Evolutionary conservation across 176 grass and related monocot species (phyloP).

Genomic region (Aegilops umbellulata): DNA sequence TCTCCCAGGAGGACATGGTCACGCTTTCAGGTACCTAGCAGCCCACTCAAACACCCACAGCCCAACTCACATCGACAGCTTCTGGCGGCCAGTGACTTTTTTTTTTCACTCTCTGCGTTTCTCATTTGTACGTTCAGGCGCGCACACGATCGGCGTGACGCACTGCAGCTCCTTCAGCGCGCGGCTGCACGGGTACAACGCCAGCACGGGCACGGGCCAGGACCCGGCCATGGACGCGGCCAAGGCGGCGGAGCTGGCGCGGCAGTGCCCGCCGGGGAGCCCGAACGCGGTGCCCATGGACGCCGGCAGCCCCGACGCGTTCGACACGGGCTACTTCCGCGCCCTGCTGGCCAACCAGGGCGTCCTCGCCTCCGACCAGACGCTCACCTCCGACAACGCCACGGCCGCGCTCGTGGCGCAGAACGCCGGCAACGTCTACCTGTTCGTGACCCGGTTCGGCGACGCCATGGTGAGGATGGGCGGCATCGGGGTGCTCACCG

Average conservation of each 20-base stretch:
- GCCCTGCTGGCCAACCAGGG: constrained; percentile 40
- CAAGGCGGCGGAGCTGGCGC: constrained; percentile 28
- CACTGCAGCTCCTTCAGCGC: constrained; percentile 62
- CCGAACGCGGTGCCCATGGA: constrained; percentile 40
- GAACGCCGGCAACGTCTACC: constrained; percentile 38
- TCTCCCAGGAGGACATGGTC: constrained; percentile 66
- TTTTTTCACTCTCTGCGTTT: neutral
- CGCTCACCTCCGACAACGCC: constrained; percentile 31
- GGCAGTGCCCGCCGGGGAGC: constrained; percentile 34
- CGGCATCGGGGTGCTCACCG: constrained; percentile 42
- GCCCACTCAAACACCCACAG: neutral
- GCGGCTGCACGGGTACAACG: constrained; percentile 44
- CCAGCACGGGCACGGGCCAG: neutral
- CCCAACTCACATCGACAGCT: neutral
- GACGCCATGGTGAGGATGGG: constrained; percentile 69
- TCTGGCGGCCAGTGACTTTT: neutral
- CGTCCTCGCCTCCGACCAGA: constrained; percentile 63
- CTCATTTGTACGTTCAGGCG: constrained; percentile 7
- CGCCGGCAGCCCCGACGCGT: constrained; percentile 27
- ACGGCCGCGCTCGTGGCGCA: constrained; percentile 46
- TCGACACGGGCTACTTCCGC: constrained; percentile 46
- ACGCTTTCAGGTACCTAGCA: constrained; percentile 51
- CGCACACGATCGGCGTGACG: constrained; percentile 50
- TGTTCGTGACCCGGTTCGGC: constrained; percentile 44
- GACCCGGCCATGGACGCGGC: constrained; percentile 39